Percentiles rank a stretch among this genome's conserved stretches.
Evolutionary conservation across 2,329 filamentous ascomycete species (phyloP).

Genomic region (Didymella keratinophila): DNA sequence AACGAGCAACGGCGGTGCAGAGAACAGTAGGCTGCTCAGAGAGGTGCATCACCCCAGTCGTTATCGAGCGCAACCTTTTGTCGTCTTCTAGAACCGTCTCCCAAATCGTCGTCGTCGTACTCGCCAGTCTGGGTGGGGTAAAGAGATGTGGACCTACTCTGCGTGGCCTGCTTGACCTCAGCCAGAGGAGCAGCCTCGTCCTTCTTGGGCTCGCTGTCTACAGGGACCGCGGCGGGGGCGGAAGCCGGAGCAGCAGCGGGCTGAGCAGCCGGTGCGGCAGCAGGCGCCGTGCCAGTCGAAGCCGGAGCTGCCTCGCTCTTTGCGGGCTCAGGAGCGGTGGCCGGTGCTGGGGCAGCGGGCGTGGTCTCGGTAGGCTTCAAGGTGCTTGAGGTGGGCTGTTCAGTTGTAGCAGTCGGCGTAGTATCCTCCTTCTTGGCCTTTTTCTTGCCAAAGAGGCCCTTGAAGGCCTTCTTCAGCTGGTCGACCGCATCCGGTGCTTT

Average conservation of each 20-base stretch:
- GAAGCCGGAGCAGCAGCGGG: constrained; percentile 25
- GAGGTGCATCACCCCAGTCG: constrained; percentile 17
- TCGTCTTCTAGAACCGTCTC: constrained; percentile 35
- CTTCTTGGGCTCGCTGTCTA: constrained; percentile 34
- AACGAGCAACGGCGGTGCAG: neutral
- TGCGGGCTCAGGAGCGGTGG: constrained; percentile 33
- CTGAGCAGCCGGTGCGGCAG: constrained; percentile 17
- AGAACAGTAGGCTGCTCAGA: constrained; percentile 9
- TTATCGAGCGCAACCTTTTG: constrained; percentile 27
- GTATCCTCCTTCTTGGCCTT: constrained; percentile 44
- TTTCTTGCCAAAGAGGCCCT: constrained; percentile 47
- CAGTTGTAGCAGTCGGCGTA: constrained; percentile 36
- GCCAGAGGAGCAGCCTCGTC: constrained; percentile 40
- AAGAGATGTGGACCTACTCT: constrained; percentile 42
- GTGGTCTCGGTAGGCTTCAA: constrained; percentile 47
- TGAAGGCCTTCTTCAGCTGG: constrained; percentile 50
- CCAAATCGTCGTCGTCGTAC: constrained; percentile 22
- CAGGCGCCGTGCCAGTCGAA: constrained; percentile 11
- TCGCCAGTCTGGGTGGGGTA: constrained; percentile 12
- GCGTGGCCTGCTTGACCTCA: constrained; percentile 46
- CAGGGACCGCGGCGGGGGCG: constrained; percentile 11
- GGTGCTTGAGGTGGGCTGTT: constrained; percentile 34
- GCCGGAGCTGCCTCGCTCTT: constrained; percentile 19
- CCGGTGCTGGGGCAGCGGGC: constrained; percentile 41
- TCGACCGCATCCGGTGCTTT: constrained; percentile 48